These are phyloP conservation scores for Colletotrichum lini DNA, from an alignment of 2,329 filamentous ascomycete species.

Conservation along the genomic window DNA sequence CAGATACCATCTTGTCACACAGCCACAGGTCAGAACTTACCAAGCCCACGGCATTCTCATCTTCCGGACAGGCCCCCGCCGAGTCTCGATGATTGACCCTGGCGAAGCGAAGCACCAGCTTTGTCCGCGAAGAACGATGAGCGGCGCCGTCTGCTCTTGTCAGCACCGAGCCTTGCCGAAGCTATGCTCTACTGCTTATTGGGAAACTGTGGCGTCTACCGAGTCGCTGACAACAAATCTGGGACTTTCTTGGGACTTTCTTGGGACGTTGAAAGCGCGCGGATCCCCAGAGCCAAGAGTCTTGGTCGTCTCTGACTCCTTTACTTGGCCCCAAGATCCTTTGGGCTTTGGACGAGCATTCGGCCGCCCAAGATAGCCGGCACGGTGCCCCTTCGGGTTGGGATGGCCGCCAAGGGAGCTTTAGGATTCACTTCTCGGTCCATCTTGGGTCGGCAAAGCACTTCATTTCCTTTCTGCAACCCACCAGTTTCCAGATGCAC, in stretches of 20 bases:
- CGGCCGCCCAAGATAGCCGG: conserved; percentile 29
- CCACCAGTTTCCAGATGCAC: conserved; percentile 5
- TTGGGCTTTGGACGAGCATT: background rate
- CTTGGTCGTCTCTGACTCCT: conserved; percentile 19
- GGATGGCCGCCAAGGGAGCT: background rate
- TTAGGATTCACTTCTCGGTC: background rate
- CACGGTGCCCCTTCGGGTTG: background rate
- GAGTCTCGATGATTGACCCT: background rate
- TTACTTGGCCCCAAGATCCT: conserved; percentile 17
- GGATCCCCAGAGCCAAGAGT: conserved; percentile 36
- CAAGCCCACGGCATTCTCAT: conserved; percentile 16
- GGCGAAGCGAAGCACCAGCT: background rate
- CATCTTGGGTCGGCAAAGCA: conserved; percentile 16
- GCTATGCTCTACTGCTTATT: background rate
- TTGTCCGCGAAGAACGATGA: background rate
- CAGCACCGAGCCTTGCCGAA: background rate
- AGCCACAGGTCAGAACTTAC: conserved; percentile 12
- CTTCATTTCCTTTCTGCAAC: conserved; percentile 36
- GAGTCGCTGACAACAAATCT: conserved; percentile 35
- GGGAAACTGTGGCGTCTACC: background rate
- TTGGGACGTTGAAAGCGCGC: conserved; percentile 27
- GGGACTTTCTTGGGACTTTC: conserved; percentile 20
- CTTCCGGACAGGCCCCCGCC: background rate
- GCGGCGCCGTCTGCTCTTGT: background rate
- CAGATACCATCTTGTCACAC: conserved; percentile 9